Percentiles rank a stretch among this genome's conserved stretches.
phyloP scores from a whole-genome alignment of 495 filamentous ascomycete genomes.

The Paragyromitra xinjiangensis region DNA sequence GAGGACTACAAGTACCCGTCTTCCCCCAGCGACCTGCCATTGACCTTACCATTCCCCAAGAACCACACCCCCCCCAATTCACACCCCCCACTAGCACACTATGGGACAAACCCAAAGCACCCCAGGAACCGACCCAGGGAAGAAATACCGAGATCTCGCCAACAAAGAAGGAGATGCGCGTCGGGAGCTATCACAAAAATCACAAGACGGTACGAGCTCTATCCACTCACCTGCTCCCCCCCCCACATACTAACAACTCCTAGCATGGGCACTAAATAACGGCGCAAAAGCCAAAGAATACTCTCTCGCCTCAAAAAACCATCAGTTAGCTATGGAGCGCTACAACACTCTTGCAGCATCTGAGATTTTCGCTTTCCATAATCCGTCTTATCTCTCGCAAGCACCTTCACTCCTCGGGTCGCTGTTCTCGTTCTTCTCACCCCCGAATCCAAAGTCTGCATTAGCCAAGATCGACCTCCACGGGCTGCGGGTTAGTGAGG shows the following conservation, averaged over 20 bases:
- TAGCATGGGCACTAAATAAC: conserved; percentile 11
- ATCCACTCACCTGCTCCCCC: not conserved
- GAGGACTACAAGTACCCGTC: not conserved
- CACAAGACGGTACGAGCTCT: conserved; percentile 22
- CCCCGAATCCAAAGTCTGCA: not conserved
- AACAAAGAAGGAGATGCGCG: conserved; percentile 5
- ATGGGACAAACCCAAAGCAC: conserved; percentile 46
- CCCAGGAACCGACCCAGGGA: conserved; percentile 11
- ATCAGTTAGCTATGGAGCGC: conserved; percentile 7
- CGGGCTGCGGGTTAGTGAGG: conserved; percentile 50
- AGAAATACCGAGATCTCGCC: conserved; percentile 26
- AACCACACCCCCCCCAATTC: not conserved
- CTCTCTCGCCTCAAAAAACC: conserved; percentile 24
- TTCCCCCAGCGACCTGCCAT: not conserved
- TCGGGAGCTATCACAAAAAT: conserved; percentile 32
- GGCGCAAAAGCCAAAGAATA: conserved; percentile 22
- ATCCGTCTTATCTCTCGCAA: conserved; percentile 27
- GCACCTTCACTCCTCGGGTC: not conserved
- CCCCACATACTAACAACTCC: not conserved
- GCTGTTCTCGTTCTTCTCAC: not conserved
- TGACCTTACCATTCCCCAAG: not conserved
- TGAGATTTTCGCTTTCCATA: conserved; percentile 36
- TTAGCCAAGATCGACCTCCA: conserved; percentile 48
- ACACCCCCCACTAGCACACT: not conserved
- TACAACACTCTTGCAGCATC: conserved; percentile 44